phyloP scores from a whole-genome alignment of 2,329 filamentous ascomycete species.

The Trichoderma lentiforme region DNA sequence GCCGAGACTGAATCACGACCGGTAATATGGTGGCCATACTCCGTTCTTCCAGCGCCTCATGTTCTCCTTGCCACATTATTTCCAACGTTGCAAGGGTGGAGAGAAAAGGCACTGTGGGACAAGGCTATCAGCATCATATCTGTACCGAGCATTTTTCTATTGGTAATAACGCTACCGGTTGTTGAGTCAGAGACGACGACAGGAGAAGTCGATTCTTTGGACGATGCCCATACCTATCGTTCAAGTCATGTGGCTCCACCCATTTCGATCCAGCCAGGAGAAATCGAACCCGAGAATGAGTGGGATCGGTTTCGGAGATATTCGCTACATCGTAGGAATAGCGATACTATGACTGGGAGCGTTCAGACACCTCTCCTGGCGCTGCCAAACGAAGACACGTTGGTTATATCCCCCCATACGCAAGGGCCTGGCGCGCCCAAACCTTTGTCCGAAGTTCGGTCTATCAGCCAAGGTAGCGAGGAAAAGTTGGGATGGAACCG shows the following conservation, averaged over 20 bases:
- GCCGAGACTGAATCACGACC: slow-evolving; percentile 41
- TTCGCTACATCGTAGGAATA: slow-evolving; percentile 34
- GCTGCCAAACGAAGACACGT: slow-evolving; percentile 25
- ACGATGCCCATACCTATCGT: slow-evolving; percentile 29
- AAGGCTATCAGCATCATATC: slow-evolving; percentile 77
- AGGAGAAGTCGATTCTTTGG: slow-evolving; percentile 35
- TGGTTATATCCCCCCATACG: slow-evolving; percentile 14
- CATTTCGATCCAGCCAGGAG: slow-evolving; percentile 34
- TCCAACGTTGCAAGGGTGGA: slow-evolving; percentile 81
- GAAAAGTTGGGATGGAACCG: slow-evolving; percentile 72
- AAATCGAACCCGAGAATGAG: slow-evolving; percentile 47
- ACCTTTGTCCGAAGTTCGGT: slow-evolving; percentile 33
- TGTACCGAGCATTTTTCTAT: slow-evolving; percentile 83
- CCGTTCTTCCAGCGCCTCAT: slow-evolving; percentile 67
- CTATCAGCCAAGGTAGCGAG: slow-evolving; percentile 33
- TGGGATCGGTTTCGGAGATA: slow-evolving; percentile 58
- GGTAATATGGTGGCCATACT: slow-evolving; percentile 79
- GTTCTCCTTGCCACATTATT: slow-evolving; percentile 73
- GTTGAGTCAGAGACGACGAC: slow-evolving; percentile 68
- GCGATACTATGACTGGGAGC: slow-evolving; percentile 18
- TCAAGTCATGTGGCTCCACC: slow-evolving; percentile 31
- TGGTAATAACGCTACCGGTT: slow-evolving; percentile 88
- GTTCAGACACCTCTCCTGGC: slow-evolving; percentile 21
- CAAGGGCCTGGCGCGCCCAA: slow-evolving; percentile 24
- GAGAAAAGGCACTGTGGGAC: slow-evolving; percentile 78